phyloP scores from a whole-genome alignment of 139 green algal genomes.

The Auxenochlorella pyrenoidosa region DNA sequence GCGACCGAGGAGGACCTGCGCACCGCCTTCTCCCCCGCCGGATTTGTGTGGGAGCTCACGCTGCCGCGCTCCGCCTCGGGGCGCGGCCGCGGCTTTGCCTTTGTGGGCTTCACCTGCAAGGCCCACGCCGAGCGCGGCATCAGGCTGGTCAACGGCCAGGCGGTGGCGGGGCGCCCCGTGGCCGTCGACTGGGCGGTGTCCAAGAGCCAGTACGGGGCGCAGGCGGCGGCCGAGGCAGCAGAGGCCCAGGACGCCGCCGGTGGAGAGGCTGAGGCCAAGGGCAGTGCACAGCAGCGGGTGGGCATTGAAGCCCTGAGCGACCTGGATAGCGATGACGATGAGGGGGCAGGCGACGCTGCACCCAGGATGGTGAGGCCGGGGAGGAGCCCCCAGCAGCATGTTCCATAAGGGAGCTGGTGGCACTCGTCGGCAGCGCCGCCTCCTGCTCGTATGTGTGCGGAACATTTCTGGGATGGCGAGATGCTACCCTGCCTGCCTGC shows the following conservation, averaged over 20 bases:
- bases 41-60: conserved; percentile 84
- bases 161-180: conserved; percentile 73
- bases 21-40: conserved; percentile 49
- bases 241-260: not conserved
- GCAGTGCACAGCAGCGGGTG: not conserved
- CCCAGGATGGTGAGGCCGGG: not conserved
- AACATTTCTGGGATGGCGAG: too few species aligned
- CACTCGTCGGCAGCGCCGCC: too few species aligned
- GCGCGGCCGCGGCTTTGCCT: conserved; percentile 86
- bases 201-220: conserved; percentile 74
- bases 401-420: not conserved
- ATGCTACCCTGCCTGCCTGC: too few species aligned
- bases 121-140: conserved; percentile 84
- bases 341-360: not conserved
- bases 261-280: not conserved
- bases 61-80: conserved; percentile 70
- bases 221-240: not conserved
- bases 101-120: conserved; percentile 82
- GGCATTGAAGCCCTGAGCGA: conserved; percentile 20
- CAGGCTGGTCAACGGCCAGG: conserved; percentile 76
- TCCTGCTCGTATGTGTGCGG: not conserved
- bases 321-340: conserved; percentile 7
- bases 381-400: not conserved
- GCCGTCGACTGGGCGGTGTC: conserved; percentile 93
- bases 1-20: conserved; percentile 66